Base-by-base conservation (phyloP, 176 grass and related monocot species). In the Poa pratensis region DNA sequence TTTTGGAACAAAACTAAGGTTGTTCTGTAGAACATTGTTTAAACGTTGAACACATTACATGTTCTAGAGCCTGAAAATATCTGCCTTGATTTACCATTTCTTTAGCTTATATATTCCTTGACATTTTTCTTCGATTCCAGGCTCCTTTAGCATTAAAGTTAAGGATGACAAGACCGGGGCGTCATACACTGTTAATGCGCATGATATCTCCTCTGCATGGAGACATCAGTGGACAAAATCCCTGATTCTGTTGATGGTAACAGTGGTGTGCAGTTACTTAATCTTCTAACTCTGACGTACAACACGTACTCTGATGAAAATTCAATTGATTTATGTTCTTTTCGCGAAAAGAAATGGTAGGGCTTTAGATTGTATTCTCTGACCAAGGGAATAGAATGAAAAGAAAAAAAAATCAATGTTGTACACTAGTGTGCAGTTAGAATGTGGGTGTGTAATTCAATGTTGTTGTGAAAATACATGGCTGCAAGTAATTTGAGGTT, bases 131-230 rank as follows among this genome's bases (percentile, higher is more conserved):
- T 63, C 14, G 19, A 64, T 89, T 90, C 62, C 84, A 98, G 96
- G 96, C 76, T 98, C 96, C 19, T 95, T 93, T n/a, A 98, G 79
- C 84, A 95, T 98, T 85, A 90, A 95, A 87, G 55, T 95, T 80
- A 85, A 88, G 90, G 96, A 92, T 43, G 93, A 95, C 35, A 90
- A 88, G 64, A 92, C 86, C 0, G 86, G 86, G 19, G 71, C 69
- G 45, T 62, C 86, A 77, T 92, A 92, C 32, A 84, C 78, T 4
- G 84, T 98, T 14, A 75, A 86, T 71, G 79, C 89, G 28, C 89
- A 94, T 45, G 53, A 87, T 42, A 69, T 98, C 58, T 92, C 91
- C 35, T 86, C 70, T 2, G 89, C 84, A 20, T 85, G 83, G 77
- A 95, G 82, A 87, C 90, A 80, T 76, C 51, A 89, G 6, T 90